Evolutionary conservation across 305 asterid genomes (phyloP).

Genomic region (Caryopteris hybrid): DNA sequence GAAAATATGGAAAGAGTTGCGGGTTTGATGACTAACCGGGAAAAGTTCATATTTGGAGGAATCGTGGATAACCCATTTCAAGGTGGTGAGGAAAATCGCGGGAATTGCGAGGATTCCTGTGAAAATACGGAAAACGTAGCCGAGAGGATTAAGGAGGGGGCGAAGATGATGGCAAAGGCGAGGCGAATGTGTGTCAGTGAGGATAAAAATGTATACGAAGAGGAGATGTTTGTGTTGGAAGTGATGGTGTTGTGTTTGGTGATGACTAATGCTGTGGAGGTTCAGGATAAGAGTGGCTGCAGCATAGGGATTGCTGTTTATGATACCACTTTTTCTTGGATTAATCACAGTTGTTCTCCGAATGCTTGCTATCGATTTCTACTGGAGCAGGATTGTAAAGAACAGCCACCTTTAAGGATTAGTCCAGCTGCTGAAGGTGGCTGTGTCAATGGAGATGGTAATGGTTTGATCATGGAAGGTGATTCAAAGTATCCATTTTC

Average conservation of each 20-base stretch:
- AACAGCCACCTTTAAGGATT: constrained; percentile 23
- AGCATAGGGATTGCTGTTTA: constrained; percentile 65
- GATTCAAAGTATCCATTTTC: background rate
- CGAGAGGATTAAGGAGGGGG: constrained; percentile 45
- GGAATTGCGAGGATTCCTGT: background rate
- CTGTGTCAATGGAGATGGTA: constrained; percentile 9
- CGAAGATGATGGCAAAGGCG: constrained; percentile 37
- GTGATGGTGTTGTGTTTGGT: constrained; percentile 67
- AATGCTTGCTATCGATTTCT: constrained; percentile 59
- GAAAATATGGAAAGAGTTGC: constrained; percentile 39
- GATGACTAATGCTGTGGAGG: constrained; percentile 73
- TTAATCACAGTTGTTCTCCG: constrained; percentile 87
- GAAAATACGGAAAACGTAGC: background rate
- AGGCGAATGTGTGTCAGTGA: constrained; percentile 26
- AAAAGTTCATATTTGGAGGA: constrained; percentile 18
- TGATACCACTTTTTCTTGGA: constrained; percentile 64
- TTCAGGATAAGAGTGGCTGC: constrained; percentile 45
- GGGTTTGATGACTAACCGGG: constrained; percentile 71
- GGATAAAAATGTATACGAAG: constrained; percentile 6
- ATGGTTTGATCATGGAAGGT: constrained; percentile 3
- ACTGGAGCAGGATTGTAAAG: background rate
- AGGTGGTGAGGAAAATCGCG: background rate
- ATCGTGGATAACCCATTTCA: background rate
- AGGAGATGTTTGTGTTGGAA: constrained; percentile 21
- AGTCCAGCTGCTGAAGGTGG: constrained; percentile 29